These are phyloP conservation scores for Priceomyces haplophilus DNA, from an alignment of 805 yeast species.

Conservation along the genomic window DNA sequence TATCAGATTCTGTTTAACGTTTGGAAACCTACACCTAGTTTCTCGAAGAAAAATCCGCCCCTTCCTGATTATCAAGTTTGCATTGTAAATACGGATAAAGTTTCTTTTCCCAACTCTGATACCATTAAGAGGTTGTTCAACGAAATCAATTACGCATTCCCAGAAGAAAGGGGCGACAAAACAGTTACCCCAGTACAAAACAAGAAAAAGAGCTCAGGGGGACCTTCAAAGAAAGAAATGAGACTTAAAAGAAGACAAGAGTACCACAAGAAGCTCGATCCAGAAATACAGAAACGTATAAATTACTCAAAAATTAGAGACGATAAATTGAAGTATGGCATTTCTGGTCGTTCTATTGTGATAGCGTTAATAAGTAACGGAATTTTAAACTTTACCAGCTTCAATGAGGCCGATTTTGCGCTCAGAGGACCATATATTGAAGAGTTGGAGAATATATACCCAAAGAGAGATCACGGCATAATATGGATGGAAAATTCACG, in stretches of 20 bases:
- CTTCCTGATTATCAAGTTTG: slow-evolving; percentile 72
- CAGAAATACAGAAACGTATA: slow-evolving; percentile 22
- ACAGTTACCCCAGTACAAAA: neutral
- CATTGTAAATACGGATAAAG: slow-evolving; percentile 47
- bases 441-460: slow-evolving; percentile 16
- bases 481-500: slow-evolving; percentile 7
- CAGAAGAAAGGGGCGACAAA: neutral
- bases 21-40: slow-evolving; percentile 79
- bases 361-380: slow-evolving; percentile 78
- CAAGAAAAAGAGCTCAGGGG: slow-evolving; percentile 12
- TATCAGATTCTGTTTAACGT: slow-evolving; percentile 54
- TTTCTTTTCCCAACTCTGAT: slow-evolving; percentile 44
- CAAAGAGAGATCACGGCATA: slow-evolving; percentile 17
- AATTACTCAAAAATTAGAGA: slow-evolving; percentile 30
- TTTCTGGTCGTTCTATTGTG: slow-evolving; percentile 44
- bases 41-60: slow-evolving; percentile 68
- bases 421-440: slow-evolving; percentile 9
- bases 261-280: slow-evolving; percentile 25
- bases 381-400: slow-evolving; percentile 59
- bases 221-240: slow-evolving; percentile 25
- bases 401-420: slow-evolving; percentile 51
- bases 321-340: slow-evolving; percentile 50
- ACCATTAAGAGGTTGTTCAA: slow-evolving; percentile 38
- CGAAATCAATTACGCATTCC: slow-evolving; percentile 10
- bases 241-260: slow-evolving; percentile 22